Evolutionary conservation across 2,329 filamentous ascomycete species (phyloP).

Genomic region (Arthrocladium fulminans): DNA sequence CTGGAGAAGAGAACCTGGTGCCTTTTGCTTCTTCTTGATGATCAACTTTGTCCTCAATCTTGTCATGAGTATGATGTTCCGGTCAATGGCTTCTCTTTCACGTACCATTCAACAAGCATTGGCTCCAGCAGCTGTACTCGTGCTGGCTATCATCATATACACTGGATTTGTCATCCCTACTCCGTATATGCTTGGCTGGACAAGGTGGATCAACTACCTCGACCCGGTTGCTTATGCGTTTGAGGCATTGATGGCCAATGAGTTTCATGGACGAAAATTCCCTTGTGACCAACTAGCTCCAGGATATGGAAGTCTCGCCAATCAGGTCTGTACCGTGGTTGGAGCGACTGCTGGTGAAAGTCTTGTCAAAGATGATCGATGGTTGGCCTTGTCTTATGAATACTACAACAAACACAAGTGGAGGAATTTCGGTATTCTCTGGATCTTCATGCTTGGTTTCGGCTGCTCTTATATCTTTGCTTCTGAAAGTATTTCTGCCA

Average conservation of each 20-base stretch:
- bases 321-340: conserved; percentile 54
- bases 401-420: conserved; percentile 53
- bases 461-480: conserved; percentile 24
- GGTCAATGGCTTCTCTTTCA: conserved; percentile 67
- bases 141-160: conserved; percentile 54
- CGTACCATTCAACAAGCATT: conserved; percentile 56
- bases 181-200: conserved; percentile 52
- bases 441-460: conserved; percentile 56
- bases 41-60: conserved; percentile 53
- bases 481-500: conserved; percentile 26
- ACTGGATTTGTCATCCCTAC: conserved; percentile 57
- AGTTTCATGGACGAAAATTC: conserved; percentile 51
- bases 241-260: conserved; percentile 49
- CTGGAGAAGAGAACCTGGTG: conserved; percentile 60
- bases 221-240: conserved; percentile 60
- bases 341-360: conserved; percentile 48
- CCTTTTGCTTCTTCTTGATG: conserved; percentile 80
- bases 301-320: conserved; percentile 46
- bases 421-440: conserved; percentile 61
- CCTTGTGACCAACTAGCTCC: conserved; percentile 45
- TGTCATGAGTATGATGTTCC: conserved; percentile 40
- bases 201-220: conserved; percentile 58
- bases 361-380: conserved; percentile 51
- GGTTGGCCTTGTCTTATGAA: conserved; percentile 46
- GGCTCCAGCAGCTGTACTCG: conserved; percentile 44